phyloP scores from a whole-genome alignment of 306 rosid species.

The Cicer yamashitae region DNA sequence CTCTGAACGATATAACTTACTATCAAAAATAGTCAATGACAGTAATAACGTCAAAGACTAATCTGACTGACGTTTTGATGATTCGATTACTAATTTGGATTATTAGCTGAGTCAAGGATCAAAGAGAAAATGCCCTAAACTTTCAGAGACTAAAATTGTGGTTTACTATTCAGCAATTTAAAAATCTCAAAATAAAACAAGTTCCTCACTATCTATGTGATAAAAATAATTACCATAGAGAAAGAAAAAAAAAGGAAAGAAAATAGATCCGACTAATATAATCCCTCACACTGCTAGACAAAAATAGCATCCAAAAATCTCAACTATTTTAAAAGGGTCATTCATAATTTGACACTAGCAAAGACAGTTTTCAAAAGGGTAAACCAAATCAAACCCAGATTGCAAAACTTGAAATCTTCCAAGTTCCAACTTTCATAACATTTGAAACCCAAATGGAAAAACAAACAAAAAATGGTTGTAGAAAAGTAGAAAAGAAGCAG shows the following conservation, averaged over 20 bases:
- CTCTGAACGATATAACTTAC: no score
- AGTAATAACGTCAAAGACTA: no score
- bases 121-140: no score
- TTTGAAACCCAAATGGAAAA: conserved; percentile 32
- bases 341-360: conserved; percentile 15
- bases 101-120: no score
- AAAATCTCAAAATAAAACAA: conserved; percentile 26
- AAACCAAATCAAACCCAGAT: conserved; percentile 47
- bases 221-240: conserved; percentile 11
- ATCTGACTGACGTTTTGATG: no score
- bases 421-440: conserved; percentile 22
- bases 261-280: conserved; percentile 40
- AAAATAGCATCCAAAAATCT: conserved; percentile 40
- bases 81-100: no score
- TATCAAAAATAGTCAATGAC: no score
- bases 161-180: no score
- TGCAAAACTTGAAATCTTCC: conserved; percentile 39
- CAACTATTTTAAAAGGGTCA: conserved; percentile 32
- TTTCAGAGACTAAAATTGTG: no score
- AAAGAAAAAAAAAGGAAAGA: conserved; percentile 23
- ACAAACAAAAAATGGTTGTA: no score
- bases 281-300: conserved; percentile 25
- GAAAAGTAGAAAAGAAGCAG: neutral
- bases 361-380: conserved; percentile 34
- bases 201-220: conserved; percentile 18